A percentile compares a stretch with the other conserved stretches of the same genome.
phyloP scores from a whole-genome alignment of 2,329 filamentous ascomycete genomes.

The Fusarium continuum region DNA sequence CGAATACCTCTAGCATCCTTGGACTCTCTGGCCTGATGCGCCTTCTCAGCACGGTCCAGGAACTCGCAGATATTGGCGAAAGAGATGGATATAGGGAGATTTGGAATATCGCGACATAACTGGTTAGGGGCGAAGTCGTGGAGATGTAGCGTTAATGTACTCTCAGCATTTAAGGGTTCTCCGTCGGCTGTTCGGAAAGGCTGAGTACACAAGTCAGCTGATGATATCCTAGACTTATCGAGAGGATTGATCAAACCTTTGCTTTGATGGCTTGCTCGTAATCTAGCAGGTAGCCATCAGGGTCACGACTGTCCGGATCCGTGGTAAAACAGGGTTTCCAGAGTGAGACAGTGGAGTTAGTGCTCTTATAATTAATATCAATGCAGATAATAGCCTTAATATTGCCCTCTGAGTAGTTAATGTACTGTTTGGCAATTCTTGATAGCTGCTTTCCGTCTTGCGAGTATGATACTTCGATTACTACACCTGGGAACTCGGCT shows the following conservation, averaged over 20 bases:
- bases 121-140: not conserved
- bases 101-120: not conserved
- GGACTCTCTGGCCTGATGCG: not conserved
- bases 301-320: not conserved
- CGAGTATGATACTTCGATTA: slow-evolving; percentile 31
- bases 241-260: not conserved
- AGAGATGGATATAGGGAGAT: accelerated
- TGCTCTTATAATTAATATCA: slow-evolving; percentile 16
- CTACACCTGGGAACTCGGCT: slow-evolving; percentile 21
- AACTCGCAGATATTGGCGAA: not conserved
- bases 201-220: not conserved
- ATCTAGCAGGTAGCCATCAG: not conserved
- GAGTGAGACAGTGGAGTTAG: slow-evolving; percentile 20
- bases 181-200: slow-evolving; percentile 1
- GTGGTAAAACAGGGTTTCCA: not conserved
- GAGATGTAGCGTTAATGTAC: not conserved
- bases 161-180: not conserved
- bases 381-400: slow-evolving; percentile 33
- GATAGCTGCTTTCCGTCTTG: slow-evolving; percentile 25
- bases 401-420: slow-evolving; percentile 26
- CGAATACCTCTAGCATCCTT: not conserved
- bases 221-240: not conserved
- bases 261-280: not conserved
- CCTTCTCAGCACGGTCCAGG: too few relatives aligned
- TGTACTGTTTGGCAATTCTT: slow-evolving; percentile 32